Conservation (phyloP, 2,329 filamentous ascomycete genomes). For the Lasiodiplodia theobromae region DNA sequence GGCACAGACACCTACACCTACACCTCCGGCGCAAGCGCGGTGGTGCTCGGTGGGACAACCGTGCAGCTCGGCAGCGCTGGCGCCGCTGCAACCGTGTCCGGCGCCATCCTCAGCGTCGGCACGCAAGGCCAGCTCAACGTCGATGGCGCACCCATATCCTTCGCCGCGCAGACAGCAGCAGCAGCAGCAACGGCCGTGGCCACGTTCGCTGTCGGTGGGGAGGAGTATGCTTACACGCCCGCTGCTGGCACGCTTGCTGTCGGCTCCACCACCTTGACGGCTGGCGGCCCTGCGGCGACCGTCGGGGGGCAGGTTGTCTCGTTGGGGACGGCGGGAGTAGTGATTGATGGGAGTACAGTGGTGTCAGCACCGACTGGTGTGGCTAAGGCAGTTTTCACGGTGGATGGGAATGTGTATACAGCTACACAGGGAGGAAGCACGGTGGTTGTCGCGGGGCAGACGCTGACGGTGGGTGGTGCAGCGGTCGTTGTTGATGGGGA, state of each 20-base stretch:
- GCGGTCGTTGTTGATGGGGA: neutral
- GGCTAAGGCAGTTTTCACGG: neutral
- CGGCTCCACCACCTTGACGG: neutral
- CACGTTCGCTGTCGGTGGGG: neutral
- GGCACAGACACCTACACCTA: conserved; percentile 1
- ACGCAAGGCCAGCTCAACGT: neutral
- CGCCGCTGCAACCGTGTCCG: neutral
- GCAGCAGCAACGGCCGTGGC: neutral
- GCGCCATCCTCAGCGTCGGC: neutral
- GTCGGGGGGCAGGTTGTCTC: neutral
- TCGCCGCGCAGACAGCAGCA: neutral
- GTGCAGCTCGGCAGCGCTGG: neutral
- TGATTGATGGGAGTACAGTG: neutral
- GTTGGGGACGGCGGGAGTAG: neutral
- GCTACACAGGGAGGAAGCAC: conserved; percentile 2
- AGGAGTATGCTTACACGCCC: neutral
- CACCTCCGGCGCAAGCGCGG: neutral
- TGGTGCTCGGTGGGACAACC: neutral
- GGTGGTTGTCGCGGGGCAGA: neutral
- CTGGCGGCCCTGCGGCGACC: neutral
- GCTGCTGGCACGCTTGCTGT: neutral
- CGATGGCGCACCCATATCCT: neutral
- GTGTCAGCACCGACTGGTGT: neutral
- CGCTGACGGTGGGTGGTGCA: neutral
- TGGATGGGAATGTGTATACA: neutral